Base-by-base conservation (phyloP, 2,329 filamentous ascomycete species). In the Calycina herbarum region DNA sequence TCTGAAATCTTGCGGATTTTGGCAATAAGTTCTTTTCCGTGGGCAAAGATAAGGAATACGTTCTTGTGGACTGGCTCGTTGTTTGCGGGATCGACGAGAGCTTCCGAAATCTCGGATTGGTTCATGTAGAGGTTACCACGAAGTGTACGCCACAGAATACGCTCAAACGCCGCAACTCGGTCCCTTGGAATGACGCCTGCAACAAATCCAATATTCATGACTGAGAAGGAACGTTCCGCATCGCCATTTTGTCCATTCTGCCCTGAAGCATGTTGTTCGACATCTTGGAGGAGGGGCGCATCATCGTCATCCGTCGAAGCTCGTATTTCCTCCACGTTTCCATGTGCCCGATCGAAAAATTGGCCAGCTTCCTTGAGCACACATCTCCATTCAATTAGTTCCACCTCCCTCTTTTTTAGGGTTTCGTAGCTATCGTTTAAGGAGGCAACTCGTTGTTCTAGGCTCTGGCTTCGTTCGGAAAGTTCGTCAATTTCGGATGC, bases 111-210 rank as follows among this genome's bases (percentile, higher is more conserved):
- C 83, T 99, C 95, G 51, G 94, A 94, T 82, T 99, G 96, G 81
- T 99, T 99, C 95, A 99, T 99, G 85, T 98, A 99, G 69, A 99
- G 82, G 79, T 99, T 99, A 74, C 95, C 95, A 78, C 95, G 93
- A 54, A 99, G 87, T 0, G 96, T 97, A 75, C 95, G 89, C 95
- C 95, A 99, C 61, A 99, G 84, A 72, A 99, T 99, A 66, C 95
- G 90, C 82, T 99, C 96, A 76, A 99, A 99, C 31, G 94, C 92
- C 15, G 90, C 94, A 67, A 99, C 94, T 61, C 94, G 89, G 76
- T 98, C 94, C 63, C 95, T 88, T 45, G 92, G 87, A 73, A 99
- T 98, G 73, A 98, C 95, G 79, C 95, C 95, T 63, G 95, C 92
- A 62, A 99, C 94, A 75, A 99, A 99, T 10, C 95, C 95, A 77